A percentile compares a stretch with the other conserved stretches of the same genome.
Conservation (phyloP, 257 asterid species). For the Misopates orontium region DNA sequence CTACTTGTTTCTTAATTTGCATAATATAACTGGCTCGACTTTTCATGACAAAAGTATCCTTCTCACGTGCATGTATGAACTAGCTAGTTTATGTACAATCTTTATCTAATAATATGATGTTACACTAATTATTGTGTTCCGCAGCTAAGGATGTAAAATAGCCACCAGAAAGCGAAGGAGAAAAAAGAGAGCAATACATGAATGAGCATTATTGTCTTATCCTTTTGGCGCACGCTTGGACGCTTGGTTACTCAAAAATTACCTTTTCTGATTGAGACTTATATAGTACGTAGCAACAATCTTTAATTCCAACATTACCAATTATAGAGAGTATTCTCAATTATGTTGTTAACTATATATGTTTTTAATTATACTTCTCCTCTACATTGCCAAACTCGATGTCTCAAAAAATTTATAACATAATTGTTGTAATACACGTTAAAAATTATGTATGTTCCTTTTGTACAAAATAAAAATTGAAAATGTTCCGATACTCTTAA, state of each 20-base stretch:
- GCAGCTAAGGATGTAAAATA: slow-evolving; percentile 19
- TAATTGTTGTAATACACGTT: too few species aligned
- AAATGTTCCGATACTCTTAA: too few species aligned
- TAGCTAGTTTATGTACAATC: background rate
- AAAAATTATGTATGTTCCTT: too few species aligned
- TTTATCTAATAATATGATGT: slow-evolving; percentile 1
- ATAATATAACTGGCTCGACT: slow-evolving; percentile 19
- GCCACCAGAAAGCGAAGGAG: slow-evolving; percentile 26
- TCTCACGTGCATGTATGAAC: slow-evolving; percentile 32
- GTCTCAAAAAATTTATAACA: too few species aligned
- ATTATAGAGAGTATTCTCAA: too few species aligned
- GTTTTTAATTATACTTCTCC: too few species aligned
- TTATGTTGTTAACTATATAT: too few species aligned
- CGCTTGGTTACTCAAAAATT: slow-evolving; percentile 7
- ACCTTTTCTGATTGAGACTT: slow-evolving; percentile 13
- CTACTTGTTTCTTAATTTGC: too few species aligned
- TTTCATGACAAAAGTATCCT: slow-evolving; percentile 10
- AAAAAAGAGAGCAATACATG: background rate
- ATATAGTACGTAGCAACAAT: too few species aligned
- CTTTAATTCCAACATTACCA: too few species aligned
- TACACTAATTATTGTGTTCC: slow-evolving; percentile 9
- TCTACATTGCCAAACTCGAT: too few species aligned
- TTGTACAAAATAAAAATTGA: too few species aligned
- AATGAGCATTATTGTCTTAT: slow-evolving; percentile 27
- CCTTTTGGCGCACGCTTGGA: slow-evolving; percentile 36